phyloP scores from a whole-genome alignment of 208 protist genomes.

The Crithidia acanthocephali region DNA sequence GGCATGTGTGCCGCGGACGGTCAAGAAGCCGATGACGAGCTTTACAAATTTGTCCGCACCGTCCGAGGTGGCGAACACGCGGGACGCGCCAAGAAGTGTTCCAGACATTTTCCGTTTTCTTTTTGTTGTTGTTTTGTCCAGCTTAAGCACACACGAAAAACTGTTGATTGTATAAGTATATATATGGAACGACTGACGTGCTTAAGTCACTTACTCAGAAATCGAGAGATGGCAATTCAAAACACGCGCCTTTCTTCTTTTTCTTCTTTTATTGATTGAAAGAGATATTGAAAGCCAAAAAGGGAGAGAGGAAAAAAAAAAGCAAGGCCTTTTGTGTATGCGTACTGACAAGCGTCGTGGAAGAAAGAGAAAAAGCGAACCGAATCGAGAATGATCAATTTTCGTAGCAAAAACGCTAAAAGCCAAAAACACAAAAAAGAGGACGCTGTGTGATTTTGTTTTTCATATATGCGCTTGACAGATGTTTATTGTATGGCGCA shows the following conservation, averaged over 20 bases:
- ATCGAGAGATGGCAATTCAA: neutral
- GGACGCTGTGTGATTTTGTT: too few relatives aligned
- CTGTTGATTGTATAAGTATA: neutral
- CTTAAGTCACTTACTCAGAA: neutral
- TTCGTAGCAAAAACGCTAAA: too few relatives aligned
- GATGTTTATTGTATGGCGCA: conserved; percentile 9
- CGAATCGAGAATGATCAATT: neutral
- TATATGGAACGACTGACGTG: neutral
- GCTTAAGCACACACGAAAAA: too few relatives aligned
- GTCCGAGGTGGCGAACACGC: conserved; percentile 47
- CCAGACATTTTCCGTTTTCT: neutral
- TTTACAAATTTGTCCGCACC: conserved; percentile 70
- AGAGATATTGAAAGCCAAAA: neutral
- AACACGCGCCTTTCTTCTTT: neutral
- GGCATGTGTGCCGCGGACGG: conserved; percentile 20
- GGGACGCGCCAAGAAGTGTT: conserved; percentile 19
- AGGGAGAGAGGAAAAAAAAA: conserved; percentile 7
- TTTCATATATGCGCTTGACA: neutral
- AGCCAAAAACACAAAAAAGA: too few relatives aligned
- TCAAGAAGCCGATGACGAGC: conserved; percentile 37
- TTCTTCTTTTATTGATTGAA: neutral
- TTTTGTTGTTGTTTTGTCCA: neutral
- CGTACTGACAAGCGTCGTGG: neutral
- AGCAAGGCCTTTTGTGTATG: conserved; percentile 17
- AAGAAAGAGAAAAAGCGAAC: neutral